Percentiles rank a stretch among this genome's conserved stretches.
These are phyloP conservation scores for Pachyrhizus erosus DNA, from an alignment of 306 rosid species.

Conservation along the genomic window DNA sequence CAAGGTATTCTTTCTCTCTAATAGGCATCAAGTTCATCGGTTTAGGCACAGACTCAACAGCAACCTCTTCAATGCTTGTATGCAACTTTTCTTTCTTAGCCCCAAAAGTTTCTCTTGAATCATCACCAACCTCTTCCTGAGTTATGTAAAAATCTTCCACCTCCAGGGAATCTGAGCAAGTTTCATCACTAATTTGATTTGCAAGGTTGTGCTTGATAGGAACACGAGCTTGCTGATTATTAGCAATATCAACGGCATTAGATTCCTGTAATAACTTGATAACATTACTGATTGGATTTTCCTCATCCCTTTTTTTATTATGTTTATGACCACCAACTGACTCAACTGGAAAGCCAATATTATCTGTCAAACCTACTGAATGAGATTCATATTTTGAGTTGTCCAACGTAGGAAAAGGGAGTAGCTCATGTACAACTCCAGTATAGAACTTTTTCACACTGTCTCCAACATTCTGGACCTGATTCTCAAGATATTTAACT, in stretches of 20 bases:
- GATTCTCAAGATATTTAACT: conserved; percentile 74
- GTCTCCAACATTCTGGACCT: conserved; percentile 71
- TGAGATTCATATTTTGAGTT: conserved; percentile 51
- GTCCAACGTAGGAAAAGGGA: conserved; percentile 48
- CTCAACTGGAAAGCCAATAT: conserved; percentile 38
- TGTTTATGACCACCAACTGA: conserved; percentile 24
- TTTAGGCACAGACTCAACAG: conserved; percentile 12
- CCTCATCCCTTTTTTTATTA: conserved; percentile 41
- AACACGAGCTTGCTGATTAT: conserved; percentile 44
- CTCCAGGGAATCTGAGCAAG: conserved; percentile 34
- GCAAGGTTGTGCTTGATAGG: conserved; percentile 27
- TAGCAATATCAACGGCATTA: conserved; percentile 39
- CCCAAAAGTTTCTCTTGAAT: conserved; percentile 35
- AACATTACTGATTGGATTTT: conserved; percentile 41
- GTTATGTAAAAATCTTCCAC: conserved; percentile 41
- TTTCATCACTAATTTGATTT: conserved; percentile 30
- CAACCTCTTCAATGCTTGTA: conserved; percentile 24
- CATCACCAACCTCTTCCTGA: conserved; percentile 41
- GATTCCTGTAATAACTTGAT: conserved; percentile 39
- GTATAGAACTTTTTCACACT: conserved; percentile 73
- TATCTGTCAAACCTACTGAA: conserved; percentile 40
- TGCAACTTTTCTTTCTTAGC: conserved; percentile 28
- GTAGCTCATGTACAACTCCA: conserved; percentile 67
- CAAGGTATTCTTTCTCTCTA: conserved; percentile 25
- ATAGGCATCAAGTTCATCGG: conserved; percentile 12